Conservation (phyloP, 23 red algal genomes). For the Gracilaria caudata region DNA sequence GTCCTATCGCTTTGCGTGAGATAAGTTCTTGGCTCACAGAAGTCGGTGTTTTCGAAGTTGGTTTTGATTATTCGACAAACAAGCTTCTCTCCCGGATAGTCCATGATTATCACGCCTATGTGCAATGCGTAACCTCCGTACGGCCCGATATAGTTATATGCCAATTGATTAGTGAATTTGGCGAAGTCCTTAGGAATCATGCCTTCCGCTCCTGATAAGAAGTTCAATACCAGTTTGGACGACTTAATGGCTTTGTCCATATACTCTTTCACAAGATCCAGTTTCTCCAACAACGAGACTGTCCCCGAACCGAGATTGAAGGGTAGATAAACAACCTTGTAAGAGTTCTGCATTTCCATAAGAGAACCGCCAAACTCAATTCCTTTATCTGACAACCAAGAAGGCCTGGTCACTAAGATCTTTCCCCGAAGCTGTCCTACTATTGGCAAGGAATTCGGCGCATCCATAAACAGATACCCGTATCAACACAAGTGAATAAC, state of each 20-base stretch:
- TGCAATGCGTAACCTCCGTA: slow-evolving; percentile 3
- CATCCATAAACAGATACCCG: slow-evolving; percentile 21
- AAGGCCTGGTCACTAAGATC: slow-evolving; percentile 9
- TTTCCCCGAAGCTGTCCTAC: slow-evolving; percentile 41
- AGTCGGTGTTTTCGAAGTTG: slow-evolving; percentile 16
- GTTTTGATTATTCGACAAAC: slow-evolving; percentile 48
- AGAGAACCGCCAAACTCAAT: slow-evolving; percentile 22
- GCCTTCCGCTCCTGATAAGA: slow-evolving; percentile 39
- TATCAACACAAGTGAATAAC: too few relatives aligned
- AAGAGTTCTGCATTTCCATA: slow-evolving; percentile 37
- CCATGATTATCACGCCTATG: slow-evolving; percentile 52
- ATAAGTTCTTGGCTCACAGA: slow-evolving; percentile 16
- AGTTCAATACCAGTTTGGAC: slow-evolving; percentile 31
- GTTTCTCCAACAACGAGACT: slow-evolving; percentile 43
- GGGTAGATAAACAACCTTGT: slow-evolving; percentile 23
- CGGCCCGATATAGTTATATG: slow-evolving; percentile 27
- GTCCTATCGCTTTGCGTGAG: slow-evolving; percentile 24
- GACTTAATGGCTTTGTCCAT: slow-evolving; percentile 41
- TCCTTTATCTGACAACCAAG: slow-evolving; percentile 28
- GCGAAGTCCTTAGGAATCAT: slow-evolving; percentile 50
- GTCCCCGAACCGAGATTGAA: slow-evolving; percentile 38
- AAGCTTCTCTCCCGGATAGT: slow-evolving; percentile 48
- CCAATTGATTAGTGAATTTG: slow-evolving; percentile 22
- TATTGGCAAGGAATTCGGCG: slow-evolving; percentile 13
- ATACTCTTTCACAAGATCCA: slow-evolving; percentile 13